Evolutionary conservation across 2,329 filamentous ascomycete genomes (phyloP), one percentile per base, ranked within the genome.

Genomic region (Talaromyces sp.): DNA sequence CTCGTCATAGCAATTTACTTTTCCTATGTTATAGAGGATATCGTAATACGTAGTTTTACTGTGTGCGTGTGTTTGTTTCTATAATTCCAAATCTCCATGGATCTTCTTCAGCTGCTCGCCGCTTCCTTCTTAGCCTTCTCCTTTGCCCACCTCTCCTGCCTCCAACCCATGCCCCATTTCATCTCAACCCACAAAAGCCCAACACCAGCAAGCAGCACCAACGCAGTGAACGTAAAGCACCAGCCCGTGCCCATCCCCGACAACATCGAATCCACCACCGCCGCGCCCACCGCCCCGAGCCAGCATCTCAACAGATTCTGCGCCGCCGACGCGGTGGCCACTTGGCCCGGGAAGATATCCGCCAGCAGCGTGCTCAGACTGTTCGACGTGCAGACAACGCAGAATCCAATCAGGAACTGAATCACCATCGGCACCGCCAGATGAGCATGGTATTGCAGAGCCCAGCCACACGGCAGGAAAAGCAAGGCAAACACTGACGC

Each of bases 361-460:
- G 80, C 70, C 28, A 81, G 70, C 54, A 84, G 65, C 0, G 80
- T 79, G 49, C 74, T 80, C 9, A 78, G 66, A 9, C 72, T 70
- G 49, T 79, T 77, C 59, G 75, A 79, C 0, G 72, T 64, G 39
- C 73, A 62, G 62, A 72, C 68, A 33, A 72, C 66, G 59, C 60
- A 69, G 58, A 70, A 77, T 28, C 57, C 74, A 55, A 57, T 67
- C 33, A 76, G 67, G 54, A 77, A 77, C 2, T 73, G 63, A 28
- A 75, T 63, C 17, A 77, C 67, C 1, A 77, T 64, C 5, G 73
- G 67, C 0, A 66, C 74, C 0, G 73, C 69, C 5, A 78, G 65
- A 7, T 69, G 62, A 5, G 72, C 70, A 2, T 69, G 64, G 32
- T 68, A 69, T 22, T 75, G 60, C 61, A 78, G 65, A 6, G 75